Conservation (phyloP, 2,329 filamentous ascomycete species). For the Fusarium praegraminearum region DNA sequence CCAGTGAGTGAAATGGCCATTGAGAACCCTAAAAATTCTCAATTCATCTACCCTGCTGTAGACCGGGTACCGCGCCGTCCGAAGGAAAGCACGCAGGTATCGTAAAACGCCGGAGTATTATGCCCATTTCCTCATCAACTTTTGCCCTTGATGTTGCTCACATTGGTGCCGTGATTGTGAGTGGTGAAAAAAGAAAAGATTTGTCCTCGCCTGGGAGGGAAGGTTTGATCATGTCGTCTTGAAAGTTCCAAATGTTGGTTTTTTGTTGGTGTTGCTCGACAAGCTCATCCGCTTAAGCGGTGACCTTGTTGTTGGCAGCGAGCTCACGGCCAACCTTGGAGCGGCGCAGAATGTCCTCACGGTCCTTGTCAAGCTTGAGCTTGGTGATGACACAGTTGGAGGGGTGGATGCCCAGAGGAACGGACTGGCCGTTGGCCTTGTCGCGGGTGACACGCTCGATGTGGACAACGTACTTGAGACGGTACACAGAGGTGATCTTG, state of each 20-base stretch:
- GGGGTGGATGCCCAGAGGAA: constrained; percentile 93
- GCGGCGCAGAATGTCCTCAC: constrained; percentile 87
- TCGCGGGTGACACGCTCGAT: constrained; percentile 96
- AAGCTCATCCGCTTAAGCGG: constrained; percentile 58
- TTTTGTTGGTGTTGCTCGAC: constrained; percentile 43
- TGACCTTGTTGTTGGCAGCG: constrained; percentile 77
- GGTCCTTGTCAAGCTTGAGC: constrained; percentile 98
- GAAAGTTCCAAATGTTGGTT: constrained; percentile 21
- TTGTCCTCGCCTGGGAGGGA: constrained; percentile 41
- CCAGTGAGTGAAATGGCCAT: constrained; percentile 78
- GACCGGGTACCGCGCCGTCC: constrained; percentile 48
- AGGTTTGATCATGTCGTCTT: constrained; percentile 40
- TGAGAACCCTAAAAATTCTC: constrained; percentile 64
- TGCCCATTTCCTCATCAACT: constrained; percentile 53
- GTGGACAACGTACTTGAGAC: constrained; percentile 97
- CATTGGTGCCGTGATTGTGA: constrained; percentile 27
- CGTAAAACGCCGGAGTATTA: constrained; percentile 56
- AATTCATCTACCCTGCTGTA: constrained; percentile 58
- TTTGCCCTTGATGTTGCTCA: constrained; percentile 43
- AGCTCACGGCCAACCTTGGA: constrained; percentile 84
- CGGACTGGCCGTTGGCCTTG: constrained; percentile 96
- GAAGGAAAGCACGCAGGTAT: constrained; percentile 48
- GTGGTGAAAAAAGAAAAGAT: constrained; percentile 37
- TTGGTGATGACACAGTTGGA: constrained; percentile 99
- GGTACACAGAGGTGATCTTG: constrained; percentile 98